Evolutionary conservation across 306 rosid genomes (phyloP).

Genomic region (Mimosa pudica): DNA sequence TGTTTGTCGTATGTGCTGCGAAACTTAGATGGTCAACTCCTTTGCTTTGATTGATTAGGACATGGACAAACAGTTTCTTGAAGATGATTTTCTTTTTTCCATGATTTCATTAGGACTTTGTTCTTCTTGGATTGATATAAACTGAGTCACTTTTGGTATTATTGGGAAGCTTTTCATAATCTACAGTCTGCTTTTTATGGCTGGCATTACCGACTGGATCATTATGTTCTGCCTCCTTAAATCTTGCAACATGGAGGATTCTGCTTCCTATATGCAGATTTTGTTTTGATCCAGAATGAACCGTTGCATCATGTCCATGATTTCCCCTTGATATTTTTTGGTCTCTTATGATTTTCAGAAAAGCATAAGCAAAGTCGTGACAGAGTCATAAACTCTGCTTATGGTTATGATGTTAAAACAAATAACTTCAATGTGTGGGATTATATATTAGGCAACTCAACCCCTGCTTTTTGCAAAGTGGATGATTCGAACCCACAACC

Average conservation of each 20-base stretch:
- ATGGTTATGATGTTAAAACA: background rate
- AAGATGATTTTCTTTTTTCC: background rate
- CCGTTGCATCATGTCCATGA: background rate
- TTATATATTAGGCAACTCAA: too few relatives aligned
- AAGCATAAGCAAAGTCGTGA: slow-evolving; percentile 6
- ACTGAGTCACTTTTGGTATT: slow-evolving; percentile 21
- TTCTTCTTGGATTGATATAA: background rate
- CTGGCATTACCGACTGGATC: slow-evolving; percentile 24
- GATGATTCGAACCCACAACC: too few relatives aligned
- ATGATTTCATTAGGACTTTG: background rate
- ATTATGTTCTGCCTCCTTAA: slow-evolving; percentile 14
- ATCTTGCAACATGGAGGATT: slow-evolving; percentile 20
- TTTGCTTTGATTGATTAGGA: slow-evolving; percentile 4
- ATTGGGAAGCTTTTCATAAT: slow-evolving; percentile 17
- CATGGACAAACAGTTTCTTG: background rate
- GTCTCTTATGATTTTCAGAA: background rate
- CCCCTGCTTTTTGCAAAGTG: too few relatives aligned
- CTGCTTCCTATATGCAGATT: slow-evolving; percentile 7
- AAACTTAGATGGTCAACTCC: slow-evolving; percentile 1
- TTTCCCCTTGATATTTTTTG: background rate
- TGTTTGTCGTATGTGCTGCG: slow-evolving; percentile 16
- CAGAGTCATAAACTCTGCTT: slow-evolving; percentile 6
- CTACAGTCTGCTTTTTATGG: background rate
- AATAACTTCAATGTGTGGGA: background rate
- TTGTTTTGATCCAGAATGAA: slow-evolving; percentile 17